Conservation (phyloP, 2,329 filamentous ascomycete genomes). For the Trichophyton benhamiae region DNA sequence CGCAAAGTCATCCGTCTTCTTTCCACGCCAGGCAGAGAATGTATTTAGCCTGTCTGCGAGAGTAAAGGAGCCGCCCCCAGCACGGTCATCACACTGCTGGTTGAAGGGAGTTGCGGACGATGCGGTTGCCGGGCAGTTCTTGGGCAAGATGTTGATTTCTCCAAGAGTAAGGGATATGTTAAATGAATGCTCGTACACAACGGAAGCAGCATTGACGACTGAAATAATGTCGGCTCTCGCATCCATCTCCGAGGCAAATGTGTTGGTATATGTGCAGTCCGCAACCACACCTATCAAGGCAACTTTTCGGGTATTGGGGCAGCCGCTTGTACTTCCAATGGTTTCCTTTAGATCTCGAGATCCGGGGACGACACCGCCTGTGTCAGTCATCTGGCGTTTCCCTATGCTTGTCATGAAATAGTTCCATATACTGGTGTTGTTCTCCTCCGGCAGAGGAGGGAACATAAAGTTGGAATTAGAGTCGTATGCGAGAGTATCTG, state of each 20-base stretch:
- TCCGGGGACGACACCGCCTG: conserved; percentile 52
- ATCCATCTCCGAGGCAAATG: conserved; percentile 51
- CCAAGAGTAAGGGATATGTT: conserved; percentile 87
- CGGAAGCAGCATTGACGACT: conserved; percentile 75
- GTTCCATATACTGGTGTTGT: conserved; percentile 44
- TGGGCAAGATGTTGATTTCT: conserved; percentile 67
- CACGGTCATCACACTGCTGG: conserved; percentile 46
- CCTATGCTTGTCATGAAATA: conserved; percentile 56
- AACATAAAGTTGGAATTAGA: conserved; percentile 55
- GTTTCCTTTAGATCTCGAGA: conserved; percentile 59
- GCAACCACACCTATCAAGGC: conserved; percentile 85
- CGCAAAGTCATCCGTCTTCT: conserved; percentile 64
- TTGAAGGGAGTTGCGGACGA: conserved; percentile 70
- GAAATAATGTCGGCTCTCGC: conserved; percentile 64
- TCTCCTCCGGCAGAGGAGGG: conserved; percentile 26
- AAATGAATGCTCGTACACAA: conserved; percentile 79
- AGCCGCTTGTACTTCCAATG: conserved; percentile 74
- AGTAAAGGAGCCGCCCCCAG: conserved; percentile 36
- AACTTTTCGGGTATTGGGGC: conserved; percentile 78
- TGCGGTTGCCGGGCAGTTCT: conserved; percentile 59
- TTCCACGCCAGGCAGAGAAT: conserved; percentile 80
- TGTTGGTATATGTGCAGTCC: conserved; percentile 74
- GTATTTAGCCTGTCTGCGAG: conserved; percentile 71
- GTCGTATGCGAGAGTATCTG: conserved; percentile 74
- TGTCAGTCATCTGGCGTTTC: conserved; percentile 46